Evolutionary conservation across 2,329 filamentous ascomycete genomes (phyloP), one percentile per base, ranked within the genome.

Genomic region (Colletotrichum echinochloae): DNA sequence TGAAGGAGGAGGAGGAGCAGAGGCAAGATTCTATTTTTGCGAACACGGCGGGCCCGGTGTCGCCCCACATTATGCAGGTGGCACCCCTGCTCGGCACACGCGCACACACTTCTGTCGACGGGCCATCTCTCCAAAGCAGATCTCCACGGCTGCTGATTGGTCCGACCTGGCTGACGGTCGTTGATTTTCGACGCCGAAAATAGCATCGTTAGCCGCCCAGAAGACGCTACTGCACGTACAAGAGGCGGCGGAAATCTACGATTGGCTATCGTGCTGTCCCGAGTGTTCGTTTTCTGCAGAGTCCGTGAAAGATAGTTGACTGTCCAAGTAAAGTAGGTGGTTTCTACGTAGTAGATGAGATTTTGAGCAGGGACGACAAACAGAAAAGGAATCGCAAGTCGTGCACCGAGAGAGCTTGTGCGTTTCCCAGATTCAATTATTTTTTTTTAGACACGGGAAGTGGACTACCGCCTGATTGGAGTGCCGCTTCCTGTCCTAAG

Each of bases 161-260:
- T 3, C 48, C 14, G 48, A 41, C 33, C 33, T 41, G 5, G 37
- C 65, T 18, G 23, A 11, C 44, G 57, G 41, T 52, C 63, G 41
- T 44, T n/a, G 56, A 39, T 30, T 30, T 35, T 35, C 28, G 39
- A 6, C 59, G 44, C 67, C 59, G 67, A 70, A 70, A 70, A 70
- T 70, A 70, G 67, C 66, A 67, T 9, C 57, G 52, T 70, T 70
- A 67, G 64, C 67, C 67, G 67, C 67, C 67, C 49, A 67, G 49
- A 41, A 30, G 23, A 30, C 56, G 64, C 67, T 70, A 67, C 44
- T 59, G 64, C 67, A 46, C n/a, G 44, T 12, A n/a, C 14, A 18
- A 46, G 12, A 37, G 35, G 46, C 26, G 41, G 56, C 8, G 30
- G 66, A 63, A 63, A 35, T 70, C 68, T 68, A 70, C 67, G 67